Conservation (phyloP, 306 rosid species). For the Citrullus colocynthis region DNA sequence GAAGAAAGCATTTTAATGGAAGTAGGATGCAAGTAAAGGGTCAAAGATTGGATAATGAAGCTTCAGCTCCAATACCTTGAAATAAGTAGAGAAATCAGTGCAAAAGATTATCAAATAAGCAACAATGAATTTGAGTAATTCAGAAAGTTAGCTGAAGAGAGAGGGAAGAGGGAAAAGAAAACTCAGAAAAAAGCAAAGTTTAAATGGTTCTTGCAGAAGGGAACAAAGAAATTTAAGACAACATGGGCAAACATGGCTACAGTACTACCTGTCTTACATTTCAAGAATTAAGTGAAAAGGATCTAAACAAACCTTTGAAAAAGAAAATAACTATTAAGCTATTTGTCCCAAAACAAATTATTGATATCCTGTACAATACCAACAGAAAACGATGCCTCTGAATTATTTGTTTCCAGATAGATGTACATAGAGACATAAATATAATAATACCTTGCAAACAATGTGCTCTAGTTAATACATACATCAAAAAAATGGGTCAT, state of each 20-base stretch:
- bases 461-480: neutral
- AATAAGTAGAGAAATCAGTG: neutral
- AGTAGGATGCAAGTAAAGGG: neutral
- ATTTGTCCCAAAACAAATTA: neutral
- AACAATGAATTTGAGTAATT: neutral
- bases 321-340: neutral
- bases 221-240: neutral
- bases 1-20: neutral
- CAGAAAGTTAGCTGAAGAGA: neutral
- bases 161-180: neutral
- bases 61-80: neutral
- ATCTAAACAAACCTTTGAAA: neutral
- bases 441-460: neutral
- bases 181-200: conserved; percentile 4
- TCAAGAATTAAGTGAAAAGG: neutral
- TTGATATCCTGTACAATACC: neutral
- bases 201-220: neutral
- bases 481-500: neutral
- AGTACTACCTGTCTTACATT: neutral
- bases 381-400: neutral
- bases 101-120: neutral
- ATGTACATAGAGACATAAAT: neutral
- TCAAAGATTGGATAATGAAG: neutral
- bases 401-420: neutral
- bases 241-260: neutral